Evolutionary conservation across 75 land plant species (phyloP).

Genomic region (Cupressus sempervirens): DNA sequence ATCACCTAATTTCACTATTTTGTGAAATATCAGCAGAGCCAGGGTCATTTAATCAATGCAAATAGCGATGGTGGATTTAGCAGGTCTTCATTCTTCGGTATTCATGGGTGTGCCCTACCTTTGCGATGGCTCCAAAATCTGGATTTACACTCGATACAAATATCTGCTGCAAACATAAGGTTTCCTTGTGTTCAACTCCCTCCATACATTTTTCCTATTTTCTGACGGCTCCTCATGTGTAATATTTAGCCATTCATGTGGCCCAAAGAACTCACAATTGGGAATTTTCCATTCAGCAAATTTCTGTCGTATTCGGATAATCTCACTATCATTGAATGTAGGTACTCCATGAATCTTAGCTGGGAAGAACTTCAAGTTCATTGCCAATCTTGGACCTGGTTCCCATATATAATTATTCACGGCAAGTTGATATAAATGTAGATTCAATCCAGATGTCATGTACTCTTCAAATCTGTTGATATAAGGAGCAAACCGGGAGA

Average conservation of each 20-base stretch:
- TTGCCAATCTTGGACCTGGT: slow-evolving; percentile 64
- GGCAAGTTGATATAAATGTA: slow-evolving; percentile 37
- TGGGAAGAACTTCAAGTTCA: slow-evolving; percentile 63
- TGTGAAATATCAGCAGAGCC: no score
- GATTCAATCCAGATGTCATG: slow-evolving; percentile 34
- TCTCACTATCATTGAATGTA: slow-evolving; percentile 39
- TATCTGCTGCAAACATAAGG: no score
- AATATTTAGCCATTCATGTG: slow-evolving; percentile 62
- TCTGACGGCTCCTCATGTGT: slow-evolving; percentile 20
- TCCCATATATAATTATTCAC: slow-evolving; percentile 36
- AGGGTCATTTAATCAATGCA: no score
- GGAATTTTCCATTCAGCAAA: slow-evolving; percentile 56
- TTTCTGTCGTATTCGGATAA: slow-evolving; percentile 28
- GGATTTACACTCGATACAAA: no score
- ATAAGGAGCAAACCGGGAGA: slow-evolving; percentile 50
- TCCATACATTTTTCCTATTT: no score
- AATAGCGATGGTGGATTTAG: no score
- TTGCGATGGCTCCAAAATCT: no score
- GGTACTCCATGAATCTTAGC: background rate
- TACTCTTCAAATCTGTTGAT: slow-evolving; percentile 31
- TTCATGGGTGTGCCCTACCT: no score
- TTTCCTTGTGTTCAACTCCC: no score
- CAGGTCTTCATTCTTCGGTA: no score
- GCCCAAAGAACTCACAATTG: slow-evolving; percentile 60
- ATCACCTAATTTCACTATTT: no score